A percentile compares a stretch with the other conserved stretches of the same genome.
Evolutionary conservation across 345 rosid genomes (phyloP).

Genomic region (Citropsis articulata): DNA sequence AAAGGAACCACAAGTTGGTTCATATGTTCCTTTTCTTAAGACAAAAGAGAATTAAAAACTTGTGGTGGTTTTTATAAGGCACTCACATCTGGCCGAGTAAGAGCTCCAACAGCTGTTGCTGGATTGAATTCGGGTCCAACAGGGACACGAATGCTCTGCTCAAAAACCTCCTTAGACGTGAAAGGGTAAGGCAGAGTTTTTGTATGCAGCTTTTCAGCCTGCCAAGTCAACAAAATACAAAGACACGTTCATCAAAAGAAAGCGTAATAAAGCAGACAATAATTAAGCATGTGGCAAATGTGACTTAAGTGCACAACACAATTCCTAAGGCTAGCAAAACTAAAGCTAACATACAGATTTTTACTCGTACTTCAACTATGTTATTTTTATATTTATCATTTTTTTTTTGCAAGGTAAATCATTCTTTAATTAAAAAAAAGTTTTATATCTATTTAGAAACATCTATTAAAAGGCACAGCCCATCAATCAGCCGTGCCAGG

Average conservation of each 20-base stretch:
- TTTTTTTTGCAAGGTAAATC: no score
- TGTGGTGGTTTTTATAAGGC: neutral
- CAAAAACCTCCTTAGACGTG: constrained; percentile 74
- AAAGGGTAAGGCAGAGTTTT: constrained; percentile 76
- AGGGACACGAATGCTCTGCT: constrained; percentile 87
- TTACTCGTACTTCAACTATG: neutral
- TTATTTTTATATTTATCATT: no score
- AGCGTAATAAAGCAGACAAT: neutral
- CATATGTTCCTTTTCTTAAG: neutral
- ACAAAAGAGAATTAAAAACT: neutral
- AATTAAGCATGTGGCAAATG: neutral
- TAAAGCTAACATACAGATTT: neutral
- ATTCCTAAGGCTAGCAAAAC: neutral
- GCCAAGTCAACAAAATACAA: constrained; percentile 22
- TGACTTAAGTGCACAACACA: neutral
- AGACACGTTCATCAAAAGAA: neutral
- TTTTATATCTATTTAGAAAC: no score
- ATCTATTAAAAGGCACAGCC: no score
- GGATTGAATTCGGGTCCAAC: constrained; percentile 93
- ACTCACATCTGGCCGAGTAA: constrained; percentile 78
- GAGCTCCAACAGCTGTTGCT: constrained; percentile 57
- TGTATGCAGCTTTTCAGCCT: constrained; percentile 80
- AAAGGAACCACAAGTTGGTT: neutral
- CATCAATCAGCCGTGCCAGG: no score
- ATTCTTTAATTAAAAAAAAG: no score